Base-by-base conservation (phyloP, 306 rosid genomes). In the Coriaria nepalensis region DNA sequence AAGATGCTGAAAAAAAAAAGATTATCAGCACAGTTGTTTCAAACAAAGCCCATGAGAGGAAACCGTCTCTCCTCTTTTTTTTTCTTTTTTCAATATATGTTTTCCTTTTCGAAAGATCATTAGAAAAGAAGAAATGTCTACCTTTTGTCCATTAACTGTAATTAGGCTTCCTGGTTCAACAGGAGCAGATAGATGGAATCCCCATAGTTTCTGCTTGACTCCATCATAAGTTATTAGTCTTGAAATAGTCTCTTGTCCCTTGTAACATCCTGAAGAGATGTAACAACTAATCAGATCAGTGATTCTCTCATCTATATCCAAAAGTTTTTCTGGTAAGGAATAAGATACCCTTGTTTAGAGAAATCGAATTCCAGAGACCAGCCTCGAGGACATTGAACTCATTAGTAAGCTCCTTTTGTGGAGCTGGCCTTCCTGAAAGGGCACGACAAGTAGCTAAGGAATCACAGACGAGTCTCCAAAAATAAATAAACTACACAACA, bases 161-260 rank as follows among this genome's bases (percentile, higher is more conserved):
- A 88, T 73, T 33, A 71, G 48, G 64, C 83, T 83, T 67, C 90
- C 95, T 40, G 87, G 86, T 64, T 84, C 90, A 45, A 77, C 90
- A 0, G 83, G 71, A 6, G 77, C 81, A 7, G 95, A 76, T 64
- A 88, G 93, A 63, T 57, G 49, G 63, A 88, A 45, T 47, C 93
- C 97, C 93, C 95, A 88, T 55, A 88, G 77, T 68, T 75, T 77
- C 77, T 88, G 97, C 72, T 88, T 88, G 59, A 88, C 50, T 61
- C 97, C 95, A 67, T 81, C 84, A 13, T 88, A 84, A 6, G 97
- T 88, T 61, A 88, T 78, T 33, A 88, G 80, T 68, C 95, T 77
- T 66, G 97, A 61, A 68, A 88, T 74, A 47, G 97, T 88, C 75
- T 88, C 97, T 68, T 88, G 93, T 59, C 95, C 97, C 68, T 83